These are phyloP conservation scores for Chaetomium sp. DNA, from an alignment of 2,329 filamentous ascomycete species.

Conservation along the genomic window DNA sequence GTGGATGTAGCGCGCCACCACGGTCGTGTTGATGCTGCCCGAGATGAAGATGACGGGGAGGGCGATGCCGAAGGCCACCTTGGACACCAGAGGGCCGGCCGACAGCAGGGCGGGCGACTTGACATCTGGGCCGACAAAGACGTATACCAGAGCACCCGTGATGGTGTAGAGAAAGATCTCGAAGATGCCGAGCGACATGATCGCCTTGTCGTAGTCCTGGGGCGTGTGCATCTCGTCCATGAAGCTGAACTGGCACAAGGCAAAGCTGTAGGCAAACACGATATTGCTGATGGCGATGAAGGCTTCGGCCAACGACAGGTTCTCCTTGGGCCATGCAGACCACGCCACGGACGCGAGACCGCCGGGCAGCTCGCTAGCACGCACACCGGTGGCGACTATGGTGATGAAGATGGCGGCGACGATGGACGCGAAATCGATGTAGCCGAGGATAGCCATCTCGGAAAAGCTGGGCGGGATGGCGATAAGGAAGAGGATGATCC, in stretches of 20 bases:
- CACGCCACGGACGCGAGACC: conserved; percentile 40
- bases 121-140: conserved; percentile 65
- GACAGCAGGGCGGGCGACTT: conserved; percentile 69
- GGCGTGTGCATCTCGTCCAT: conserved; percentile 58
- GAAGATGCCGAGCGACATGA: conserved; percentile 62
- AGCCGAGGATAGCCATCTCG: conserved; percentile 53
- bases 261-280: conserved; percentile 67
- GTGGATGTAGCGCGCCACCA: conserved; percentile 51
- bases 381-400: conserved; percentile 65
- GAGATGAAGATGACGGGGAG: conserved; percentile 74
- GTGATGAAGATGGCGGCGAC: conserved; percentile 64
- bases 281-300: conserved; percentile 69
- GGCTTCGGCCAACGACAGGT: conserved; percentile 53
- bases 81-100: conserved; percentile 59
- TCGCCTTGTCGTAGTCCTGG: conserved; percentile 53
- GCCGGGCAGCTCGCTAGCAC: conserved; percentile 34
- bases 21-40: conserved; percentile 66
- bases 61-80: conserved; percentile 70
- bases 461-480: conserved; percentile 53
- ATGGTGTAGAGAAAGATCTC: conserved; percentile 68
- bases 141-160: conserved; percentile 68
- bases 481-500: conserved; percentile 49
- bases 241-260: conserved; percentile 55
- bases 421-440: conserved; percentile 64
- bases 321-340: conserved; percentile 50